These are phyloP conservation scores for Orbilia quercus DNA, from an alignment of 2,329 filamentous ascomycete genomes.

Conservation along the genomic window DNA sequence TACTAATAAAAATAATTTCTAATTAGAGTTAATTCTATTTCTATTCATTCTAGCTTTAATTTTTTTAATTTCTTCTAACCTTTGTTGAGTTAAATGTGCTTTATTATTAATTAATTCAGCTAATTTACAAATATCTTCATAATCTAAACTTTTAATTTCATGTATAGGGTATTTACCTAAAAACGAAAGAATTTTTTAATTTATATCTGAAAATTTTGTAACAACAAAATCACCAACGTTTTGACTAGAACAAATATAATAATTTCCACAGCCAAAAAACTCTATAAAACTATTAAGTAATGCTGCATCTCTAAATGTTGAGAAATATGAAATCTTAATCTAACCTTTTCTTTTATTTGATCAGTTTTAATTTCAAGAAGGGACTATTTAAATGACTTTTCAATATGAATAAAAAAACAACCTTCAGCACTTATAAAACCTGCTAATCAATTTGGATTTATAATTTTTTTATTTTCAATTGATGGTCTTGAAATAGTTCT, in stretches of 20 bases:
- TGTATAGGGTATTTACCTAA: conserved; percentile 3
- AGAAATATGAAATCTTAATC: conserved; percentile 36
- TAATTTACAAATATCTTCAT: conserved; percentile 25
- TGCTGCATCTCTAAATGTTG: conserved; percentile 8
- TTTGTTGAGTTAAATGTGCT: conserved; percentile 13
- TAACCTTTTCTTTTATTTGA: conserved; percentile 9
- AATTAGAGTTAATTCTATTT: conserved; percentile 7
- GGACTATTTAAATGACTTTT: conserved; percentile 1
- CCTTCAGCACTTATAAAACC: conserved; percentile 17
- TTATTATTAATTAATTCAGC: conserved; percentile 21
- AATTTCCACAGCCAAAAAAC: conserved; percentile 7
- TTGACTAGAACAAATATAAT: no score
- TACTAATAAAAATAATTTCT: no score
- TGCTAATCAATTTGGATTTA: conserved; percentile 33
- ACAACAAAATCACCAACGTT: no score
- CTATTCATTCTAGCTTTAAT: background rate
- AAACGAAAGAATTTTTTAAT: conserved; percentile 14
- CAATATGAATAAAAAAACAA: conserved; percentile 28
- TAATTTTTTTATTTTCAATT: conserved; percentile 16
- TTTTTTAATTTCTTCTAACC: conserved; percentile 34
- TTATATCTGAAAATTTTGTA: background rate
- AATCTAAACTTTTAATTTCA: conserved; percentile 16
- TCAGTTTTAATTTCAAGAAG: background rate
- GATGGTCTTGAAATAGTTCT: background rate
- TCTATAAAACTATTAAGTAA: conserved; percentile 18